phyloP scores from a whole-genome alignment of 352 stramenopile genomes.

The Phytophthora melonis region DNA sequence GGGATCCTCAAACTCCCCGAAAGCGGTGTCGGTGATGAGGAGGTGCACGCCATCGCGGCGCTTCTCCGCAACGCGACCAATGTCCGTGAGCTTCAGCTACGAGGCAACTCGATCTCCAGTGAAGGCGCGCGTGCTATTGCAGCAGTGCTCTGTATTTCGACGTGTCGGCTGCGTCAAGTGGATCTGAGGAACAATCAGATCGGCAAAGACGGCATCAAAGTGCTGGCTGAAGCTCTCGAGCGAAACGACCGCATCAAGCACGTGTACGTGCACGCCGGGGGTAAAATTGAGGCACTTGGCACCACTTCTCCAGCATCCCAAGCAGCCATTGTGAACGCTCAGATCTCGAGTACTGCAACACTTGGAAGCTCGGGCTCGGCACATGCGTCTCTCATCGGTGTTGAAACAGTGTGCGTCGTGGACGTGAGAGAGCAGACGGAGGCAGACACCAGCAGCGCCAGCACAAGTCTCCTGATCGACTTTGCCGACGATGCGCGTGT shows the following conservation, averaged over 20 bases:
- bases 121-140: slow-evolving; percentile 95
- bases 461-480: slow-evolving; percentile 35
- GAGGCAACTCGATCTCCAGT: slow-evolving; percentile 91
- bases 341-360: slow-evolving; percentile 53
- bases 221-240: slow-evolving; percentile 95
- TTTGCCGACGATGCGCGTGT: slow-evolving; percentile 39
- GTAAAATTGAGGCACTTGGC: slow-evolving; percentile 95
- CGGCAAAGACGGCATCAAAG: slow-evolving; percentile 91
- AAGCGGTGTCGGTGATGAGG: slow-evolving; percentile 94
- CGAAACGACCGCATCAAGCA: slow-evolving; percentile 93
- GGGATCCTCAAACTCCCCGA: slow-evolving; percentile 85
- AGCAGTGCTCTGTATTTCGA: slow-evolving; percentile 87
- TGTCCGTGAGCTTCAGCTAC: slow-evolving; percentile 94
- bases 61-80: slow-evolving; percentile 90
- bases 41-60: slow-evolving; percentile 95
- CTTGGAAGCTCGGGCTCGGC: slow-evolving; percentile 22
- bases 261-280: slow-evolving; percentile 96
- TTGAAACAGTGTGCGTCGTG: slow-evolving; percentile 95
- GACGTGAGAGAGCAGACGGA: slow-evolving; percentile 92
- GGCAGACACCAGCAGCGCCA: slow-evolving; percentile 27
- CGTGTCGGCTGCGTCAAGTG: slow-evolving; percentile 81
- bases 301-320: slow-evolving; percentile 55
- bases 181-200: slow-evolving; percentile 95
- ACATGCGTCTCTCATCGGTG: slow-evolving; percentile 72
- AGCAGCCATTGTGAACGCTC: slow-evolving; percentile 53